Evolutionary conservation across 768 basidiomycete species (phyloP).

Genomic region (Trametopsis cervina): DNA sequence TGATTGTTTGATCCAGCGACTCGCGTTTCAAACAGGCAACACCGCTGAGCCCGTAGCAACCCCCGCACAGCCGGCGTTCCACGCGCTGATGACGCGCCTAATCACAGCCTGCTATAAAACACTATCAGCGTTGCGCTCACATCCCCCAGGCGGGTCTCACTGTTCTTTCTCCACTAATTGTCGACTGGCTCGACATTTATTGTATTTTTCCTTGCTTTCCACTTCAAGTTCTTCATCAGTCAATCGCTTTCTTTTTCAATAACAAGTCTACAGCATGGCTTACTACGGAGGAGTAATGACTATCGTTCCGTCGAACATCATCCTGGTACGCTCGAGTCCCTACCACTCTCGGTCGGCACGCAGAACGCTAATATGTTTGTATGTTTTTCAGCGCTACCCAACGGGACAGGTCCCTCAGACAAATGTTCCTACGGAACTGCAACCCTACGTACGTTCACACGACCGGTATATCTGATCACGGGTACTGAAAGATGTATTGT

Average conservation of each 20-base stretch:
- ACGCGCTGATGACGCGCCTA: no score
- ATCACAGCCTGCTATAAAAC: no score
- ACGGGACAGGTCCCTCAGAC: conserved; percentile 14
- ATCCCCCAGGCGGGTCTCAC: conserved; percentile 9
- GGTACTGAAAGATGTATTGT: not conserved
- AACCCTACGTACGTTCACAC: conserved; percentile 26
- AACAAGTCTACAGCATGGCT: conserved; percentile 5
- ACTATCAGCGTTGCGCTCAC: no score
- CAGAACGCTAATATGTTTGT: not conserved
- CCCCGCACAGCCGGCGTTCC: no score
- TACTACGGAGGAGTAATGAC: not conserved
- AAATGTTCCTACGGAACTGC: conserved; percentile 24
- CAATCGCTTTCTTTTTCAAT: conserved; percentile 6
- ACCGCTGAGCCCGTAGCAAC: no score
- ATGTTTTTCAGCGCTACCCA: conserved; percentile 13
- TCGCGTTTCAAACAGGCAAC: no score
- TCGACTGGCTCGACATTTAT: conserved; percentile 24
- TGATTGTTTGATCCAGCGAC: no score
- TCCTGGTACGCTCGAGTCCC: conserved; percentile 8
- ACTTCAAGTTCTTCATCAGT: conserved; percentile 7
- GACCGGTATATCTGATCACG: not conserved
- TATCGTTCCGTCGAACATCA: not conserved
- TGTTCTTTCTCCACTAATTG: conserved; percentile 9
- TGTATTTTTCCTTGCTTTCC: conserved; percentile 15
- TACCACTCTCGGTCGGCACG: no score